Conservation (phyloP, 371 early-diverging fungal species). For the Smittium culicis region DNA sequence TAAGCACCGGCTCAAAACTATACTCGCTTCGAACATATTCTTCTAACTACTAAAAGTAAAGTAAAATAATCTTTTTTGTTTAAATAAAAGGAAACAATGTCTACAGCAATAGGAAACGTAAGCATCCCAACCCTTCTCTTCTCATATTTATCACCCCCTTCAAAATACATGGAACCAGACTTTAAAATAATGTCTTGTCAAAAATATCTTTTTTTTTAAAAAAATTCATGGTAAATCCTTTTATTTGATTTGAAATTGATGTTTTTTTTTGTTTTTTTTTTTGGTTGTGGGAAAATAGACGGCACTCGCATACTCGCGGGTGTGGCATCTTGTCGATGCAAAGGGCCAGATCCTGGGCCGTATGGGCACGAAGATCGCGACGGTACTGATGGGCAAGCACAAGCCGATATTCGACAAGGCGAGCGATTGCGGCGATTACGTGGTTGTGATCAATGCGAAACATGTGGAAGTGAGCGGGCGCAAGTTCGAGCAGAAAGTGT, state of each 20-base stretch:
- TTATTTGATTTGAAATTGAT: too few species aligned
- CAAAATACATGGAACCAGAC: too few species aligned
- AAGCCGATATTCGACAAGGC: slow-evolving; percentile 92
- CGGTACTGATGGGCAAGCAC: slow-evolving; percentile 93
- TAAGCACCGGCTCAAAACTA: too few species aligned
- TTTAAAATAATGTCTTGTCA: too few species aligned
- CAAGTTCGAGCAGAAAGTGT: slow-evolving; percentile 76
- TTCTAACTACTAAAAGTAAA: too few species aligned
- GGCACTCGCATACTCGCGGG: slow-evolving; percentile 78
- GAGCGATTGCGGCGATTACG: slow-evolving; percentile 92
- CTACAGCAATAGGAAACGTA: slow-evolving; percentile 53
- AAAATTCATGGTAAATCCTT: background rate
- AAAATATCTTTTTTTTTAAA: background rate
- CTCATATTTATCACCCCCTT: background rate
- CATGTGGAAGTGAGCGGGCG: slow-evolving; percentile 72
- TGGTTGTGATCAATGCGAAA: slow-evolving; percentile 89
- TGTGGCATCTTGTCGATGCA: slow-evolving; percentile 94
- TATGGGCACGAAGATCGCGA: slow-evolving; percentile 72
- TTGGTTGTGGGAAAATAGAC: slow-evolving; percentile 38
- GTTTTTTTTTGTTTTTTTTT: background rate
- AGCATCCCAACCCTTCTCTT: slow-evolving; percentile 9
- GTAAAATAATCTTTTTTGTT: too few species aligned
- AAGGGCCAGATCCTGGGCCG: slow-evolving; percentile 77
- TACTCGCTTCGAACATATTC: too few species aligned
- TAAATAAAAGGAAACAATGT: too few species aligned